These are phyloP conservation scores for Blastocystis sp. DNA, from an alignment of 352 stramenopile species.

Conservation along the genomic window DNA sequence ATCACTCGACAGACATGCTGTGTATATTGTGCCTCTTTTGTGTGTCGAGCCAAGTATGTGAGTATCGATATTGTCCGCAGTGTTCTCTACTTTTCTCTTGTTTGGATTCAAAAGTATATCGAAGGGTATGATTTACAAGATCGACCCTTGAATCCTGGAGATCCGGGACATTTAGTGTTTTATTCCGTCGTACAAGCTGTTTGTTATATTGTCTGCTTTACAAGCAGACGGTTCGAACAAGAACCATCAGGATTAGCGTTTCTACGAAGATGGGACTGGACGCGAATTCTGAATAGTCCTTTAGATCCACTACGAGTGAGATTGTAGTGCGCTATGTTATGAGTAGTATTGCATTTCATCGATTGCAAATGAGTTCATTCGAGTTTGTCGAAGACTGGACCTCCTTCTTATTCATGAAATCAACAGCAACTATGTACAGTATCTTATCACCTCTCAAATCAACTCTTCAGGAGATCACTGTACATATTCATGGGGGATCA, in stretches of 20 bases:
- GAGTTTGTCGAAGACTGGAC: background rate
- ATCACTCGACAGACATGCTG: conserved; percentile 86
- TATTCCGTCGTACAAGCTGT: conserved; percentile 87
- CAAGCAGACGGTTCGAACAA: conserved; percentile 82
- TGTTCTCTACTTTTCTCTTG: conserved; percentile 84
- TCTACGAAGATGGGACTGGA: conserved; percentile 67
- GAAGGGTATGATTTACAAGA: conserved; percentile 74
- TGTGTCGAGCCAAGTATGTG: conserved; percentile 89
- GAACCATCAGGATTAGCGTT: conserved; percentile 71
- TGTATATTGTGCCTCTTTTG: conserved; percentile 91
- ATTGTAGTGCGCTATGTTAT: background rate
- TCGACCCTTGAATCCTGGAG: conserved; percentile 70
- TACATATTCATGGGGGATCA: background rate
- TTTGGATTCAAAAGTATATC: conserved; percentile 90
- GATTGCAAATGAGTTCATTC: conserved; percentile 71
- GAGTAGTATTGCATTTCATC: conserved; percentile 66
- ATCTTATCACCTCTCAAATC: conserved; percentile 50
- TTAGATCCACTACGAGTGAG: conserved; percentile 59
- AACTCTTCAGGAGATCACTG: background rate
- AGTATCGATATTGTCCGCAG: conserved; percentile 86
- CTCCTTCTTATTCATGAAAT: conserved; percentile 18
- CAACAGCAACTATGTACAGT: conserved; percentile 58
- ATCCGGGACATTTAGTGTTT: conserved; percentile 75
- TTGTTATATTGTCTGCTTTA: conserved; percentile 95
- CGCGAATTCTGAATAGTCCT: conserved; percentile 65